phyloP scores from a whole-genome alignment of 768 basidiomycete species.

The Tephrocybe sp. region DNA sequence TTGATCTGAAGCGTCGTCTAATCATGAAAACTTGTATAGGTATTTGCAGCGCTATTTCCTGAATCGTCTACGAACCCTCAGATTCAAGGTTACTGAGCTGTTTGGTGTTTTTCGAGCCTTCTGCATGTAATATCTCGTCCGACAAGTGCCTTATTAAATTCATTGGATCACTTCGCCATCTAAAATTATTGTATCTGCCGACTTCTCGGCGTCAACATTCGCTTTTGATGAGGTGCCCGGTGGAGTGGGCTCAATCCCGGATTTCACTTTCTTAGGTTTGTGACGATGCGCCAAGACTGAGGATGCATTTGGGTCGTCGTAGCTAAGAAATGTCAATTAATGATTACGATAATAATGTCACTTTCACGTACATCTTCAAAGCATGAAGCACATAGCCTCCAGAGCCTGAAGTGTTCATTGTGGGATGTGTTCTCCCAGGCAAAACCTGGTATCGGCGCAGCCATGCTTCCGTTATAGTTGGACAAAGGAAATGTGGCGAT shows the following conservation, averaged over 20 bases:
- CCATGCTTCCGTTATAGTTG: slow-evolving; percentile 84
- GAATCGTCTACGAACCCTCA: slow-evolving; percentile 16
- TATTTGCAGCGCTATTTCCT: slow-evolving; percentile 30
- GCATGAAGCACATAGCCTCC: slow-evolving; percentile 87
- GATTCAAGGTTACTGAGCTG: neutral
- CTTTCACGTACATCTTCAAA: slow-evolving; percentile 69
- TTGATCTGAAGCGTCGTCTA: neutral
- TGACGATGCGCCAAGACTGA: slow-evolving; percentile 48
- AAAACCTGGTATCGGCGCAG: slow-evolving; percentile 89
- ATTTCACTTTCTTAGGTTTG: slow-evolving; percentile 34
- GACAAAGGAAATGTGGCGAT: slow-evolving; percentile 66
- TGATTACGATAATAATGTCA: neutral
- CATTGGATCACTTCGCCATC: slow-evolving; percentile 11
- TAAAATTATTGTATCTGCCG: slow-evolving; percentile 12
- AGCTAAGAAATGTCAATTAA: slow-evolving; percentile 32
- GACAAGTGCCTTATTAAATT: slow-evolving; percentile 21
- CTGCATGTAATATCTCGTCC: neutral
- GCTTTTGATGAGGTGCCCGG: slow-evolving; percentile 5
- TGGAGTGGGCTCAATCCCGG: slow-evolving; percentile 6
- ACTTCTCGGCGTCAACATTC: slow-evolving; percentile 2
- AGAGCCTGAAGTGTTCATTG: slow-evolving; percentile 86
- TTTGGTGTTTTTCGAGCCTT: neutral
- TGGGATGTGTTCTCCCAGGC: slow-evolving; percentile 95
- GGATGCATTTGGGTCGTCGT: slow-evolving; percentile 62
- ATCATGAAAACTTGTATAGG: slow-evolving; percentile 12